phyloP scores from a whole-genome alignment of 106 monocot genomes.

The Xerophyta viscosa region DNA sequence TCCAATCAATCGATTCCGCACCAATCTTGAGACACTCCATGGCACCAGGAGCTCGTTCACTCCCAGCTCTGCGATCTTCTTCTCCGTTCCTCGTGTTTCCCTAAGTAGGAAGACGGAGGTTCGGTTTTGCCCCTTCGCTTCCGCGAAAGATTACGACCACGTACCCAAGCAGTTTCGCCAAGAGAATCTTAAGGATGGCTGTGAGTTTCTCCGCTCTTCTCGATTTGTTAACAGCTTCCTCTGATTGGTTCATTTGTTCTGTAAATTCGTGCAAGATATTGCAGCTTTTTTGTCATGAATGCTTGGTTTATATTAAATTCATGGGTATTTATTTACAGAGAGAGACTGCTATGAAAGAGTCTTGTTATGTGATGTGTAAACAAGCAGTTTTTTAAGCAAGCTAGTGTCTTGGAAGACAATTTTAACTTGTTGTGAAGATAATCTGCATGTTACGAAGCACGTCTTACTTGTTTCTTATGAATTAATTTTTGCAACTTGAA shows the following conservation, averaged over 20 bases:
- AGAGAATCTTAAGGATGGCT: slow-evolving; percentile 79
- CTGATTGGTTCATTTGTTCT: not conserved
- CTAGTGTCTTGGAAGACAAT: no score
- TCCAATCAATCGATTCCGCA: no score
- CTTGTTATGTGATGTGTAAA: no score
- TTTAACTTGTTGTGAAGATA: no score
- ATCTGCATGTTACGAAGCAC: no score
- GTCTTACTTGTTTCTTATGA: no score
- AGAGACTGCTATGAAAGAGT: no score
- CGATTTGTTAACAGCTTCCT: not conserved
- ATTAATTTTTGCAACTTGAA: no score
- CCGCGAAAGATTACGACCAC: slow-evolving; percentile 38
- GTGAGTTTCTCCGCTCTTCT: slow-evolving; percentile 29
- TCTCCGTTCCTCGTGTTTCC: slow-evolving; percentile 1
- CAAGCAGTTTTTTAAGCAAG: no score
- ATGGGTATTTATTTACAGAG: no score
- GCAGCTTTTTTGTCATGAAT: not conserved
- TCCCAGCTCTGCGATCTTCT: slow-evolving; percentile 12
- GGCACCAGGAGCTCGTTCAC: slow-evolving; percentile 16
- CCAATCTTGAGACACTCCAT: no score
- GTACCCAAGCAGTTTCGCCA: slow-evolving; percentile 82
- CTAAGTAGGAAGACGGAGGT: slow-evolving; percentile 4
- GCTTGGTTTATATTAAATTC: not conserved
- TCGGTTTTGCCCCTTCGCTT: slow-evolving; percentile 23
- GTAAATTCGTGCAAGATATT: not conserved